Conservation (phyloP, 306 rosid species). For the Quercus alba region DNA sequence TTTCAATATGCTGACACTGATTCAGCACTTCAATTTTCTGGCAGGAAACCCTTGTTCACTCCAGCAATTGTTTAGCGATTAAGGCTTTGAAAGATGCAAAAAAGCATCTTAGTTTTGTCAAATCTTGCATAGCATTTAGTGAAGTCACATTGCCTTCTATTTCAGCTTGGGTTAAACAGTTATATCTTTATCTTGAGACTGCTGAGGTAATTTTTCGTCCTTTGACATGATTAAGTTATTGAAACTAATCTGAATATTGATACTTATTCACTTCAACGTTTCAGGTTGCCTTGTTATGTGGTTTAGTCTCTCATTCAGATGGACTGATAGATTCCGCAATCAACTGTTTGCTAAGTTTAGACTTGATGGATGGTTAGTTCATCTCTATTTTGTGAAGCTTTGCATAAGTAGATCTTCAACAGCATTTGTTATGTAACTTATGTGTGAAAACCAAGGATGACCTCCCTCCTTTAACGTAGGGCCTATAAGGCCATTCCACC, state of each 20-base stretch:
- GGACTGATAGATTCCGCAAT: conserved; percentile 73
- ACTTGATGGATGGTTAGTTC: conserved; percentile 61
- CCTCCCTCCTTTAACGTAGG: neutral
- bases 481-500: neutral
- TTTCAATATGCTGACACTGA: conserved; percentile 10
- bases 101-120: conserved; percentile 54
- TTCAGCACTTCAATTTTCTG: conserved; percentile 30
- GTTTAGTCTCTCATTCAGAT: conserved; percentile 78
- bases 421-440: neutral
- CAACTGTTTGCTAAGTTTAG: conserved; percentile 53
- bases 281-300: conserved; percentile 74
- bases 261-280: conserved; percentile 23
- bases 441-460: neutral
- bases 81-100: conserved; percentile 54
- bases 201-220: conserved; percentile 60
- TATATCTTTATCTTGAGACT: conserved; percentile 86
- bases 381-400: conserved; percentile 17
- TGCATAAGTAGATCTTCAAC: conserved; percentile 5
- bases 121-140: conserved; percentile 81
- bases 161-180: conserved; percentile 51
- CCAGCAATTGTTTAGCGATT: conserved; percentile 74
- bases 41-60: conserved; percentile 87
- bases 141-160: conserved; percentile 92
- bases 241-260: conserved; percentile 7
- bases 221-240: conserved; percentile 4